Evolutionary conservation across 2,329 filamentous ascomycete genomes (phyloP), one percentile per base, ranked within the genome.

Genomic region (Ophiocordyceps camponoti-leonardi): DNA sequence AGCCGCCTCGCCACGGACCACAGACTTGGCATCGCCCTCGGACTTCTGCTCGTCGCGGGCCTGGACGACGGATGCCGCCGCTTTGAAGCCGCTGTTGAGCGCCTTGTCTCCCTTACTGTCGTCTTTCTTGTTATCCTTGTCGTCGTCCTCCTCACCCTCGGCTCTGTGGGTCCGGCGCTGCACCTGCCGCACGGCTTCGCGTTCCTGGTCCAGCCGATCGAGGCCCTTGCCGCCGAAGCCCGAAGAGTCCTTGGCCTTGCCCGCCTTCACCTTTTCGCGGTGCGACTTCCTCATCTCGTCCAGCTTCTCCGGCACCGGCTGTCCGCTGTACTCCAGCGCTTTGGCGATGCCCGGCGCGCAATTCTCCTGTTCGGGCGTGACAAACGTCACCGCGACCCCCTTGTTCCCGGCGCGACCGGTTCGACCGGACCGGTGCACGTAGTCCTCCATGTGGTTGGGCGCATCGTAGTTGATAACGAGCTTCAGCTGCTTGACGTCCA

Each of bases 171-270:
- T 83, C 62, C 87, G 88, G 48, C 86, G 81, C 66, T 95, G 86
- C 48, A 86, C 81, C 55, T 83, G 77, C 52, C 87, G 83, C 41
- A 88, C 83, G 7, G 85, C 81, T 58, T 94, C 87, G 58, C 90
- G 84, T 55, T 94, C 86, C 56, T 88, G 83, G 61, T 96, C 90
- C 40, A 96, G 79, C 42, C 81, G 80, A 59, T 96, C 92, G 31
- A 98, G 72, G 48, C 92, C 92, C 59, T 94, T 94, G 46, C 92
- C 92, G 55, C 90, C 90, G 55, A 98, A 98, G 2, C 92, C 92
- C 47, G 83, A 86, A 20, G 79, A 81, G 50, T 86, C 82, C 63
- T 94, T 94, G 54, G 86, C 87, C 59, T 93, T 92, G 43, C 90
- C 92, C 8, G 81, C 75, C 64, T 94, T 94, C 56, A 95, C 85